A percentile compares a stretch with the other conserved stretches of the same genome.
These are phyloP conservation scores for Sphagnum contortum DNA, from an alignment of 225 moss, liverwort and hornwort genomes.

Conservation along the genomic window DNA sequence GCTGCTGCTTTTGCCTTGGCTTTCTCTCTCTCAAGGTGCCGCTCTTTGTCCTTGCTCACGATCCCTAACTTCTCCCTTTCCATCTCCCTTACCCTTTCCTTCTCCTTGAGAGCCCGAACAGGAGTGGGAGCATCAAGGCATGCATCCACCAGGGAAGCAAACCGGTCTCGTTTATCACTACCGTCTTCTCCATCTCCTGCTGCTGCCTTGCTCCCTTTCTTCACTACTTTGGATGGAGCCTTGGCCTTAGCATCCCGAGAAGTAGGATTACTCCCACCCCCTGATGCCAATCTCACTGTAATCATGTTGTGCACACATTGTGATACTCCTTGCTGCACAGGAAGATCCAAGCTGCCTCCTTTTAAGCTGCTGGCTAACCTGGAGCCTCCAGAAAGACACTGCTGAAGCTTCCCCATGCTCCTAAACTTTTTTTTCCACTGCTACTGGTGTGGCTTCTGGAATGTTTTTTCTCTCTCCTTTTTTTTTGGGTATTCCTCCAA, in stretches of 20 bases:
- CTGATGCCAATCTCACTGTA: slow-evolving; percentile 32
- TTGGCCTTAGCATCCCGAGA: slow-evolving; percentile 29
- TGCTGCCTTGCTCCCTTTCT: slow-evolving; percentile 32
- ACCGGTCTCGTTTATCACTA: slow-evolving; percentile 60
- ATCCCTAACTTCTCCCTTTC: slow-evolving; percentile 73
- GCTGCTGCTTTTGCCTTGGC: slow-evolving; percentile 52
- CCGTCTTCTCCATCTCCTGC: slow-evolving; percentile 28
- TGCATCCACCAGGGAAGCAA: slow-evolving; percentile 46
- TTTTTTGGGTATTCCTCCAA: too few relatives aligned
- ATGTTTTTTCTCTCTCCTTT: too few relatives aligned
- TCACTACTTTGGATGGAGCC: slow-evolving; percentile 67
- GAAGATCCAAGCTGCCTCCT: too few relatives aligned
- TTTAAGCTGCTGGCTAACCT: too few relatives aligned
- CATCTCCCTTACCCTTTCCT: slow-evolving; percentile 57
- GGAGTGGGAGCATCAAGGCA: slow-evolving; percentile 72
- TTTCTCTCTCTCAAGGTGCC: slow-evolving; percentile 54
- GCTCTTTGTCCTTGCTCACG: slow-evolving; percentile 60
- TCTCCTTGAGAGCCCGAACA: slow-evolving; percentile 68
- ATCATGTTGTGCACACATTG: too few relatives aligned
- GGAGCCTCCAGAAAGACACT: too few relatives aligned
- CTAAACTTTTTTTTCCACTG: too few relatives aligned
- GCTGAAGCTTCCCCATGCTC: too few relatives aligned
- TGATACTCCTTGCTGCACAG: too few relatives aligned
- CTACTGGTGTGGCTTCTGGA: too few relatives aligned
- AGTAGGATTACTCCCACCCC: slow-evolving; percentile 33